A percentile compares a stretch with the other conserved stretches of the same genome.
Evolutionary conservation across 2,329 filamentous ascomycete genomes (phyloP).

Genomic region (Nannizziopsis barbatae): DNA sequence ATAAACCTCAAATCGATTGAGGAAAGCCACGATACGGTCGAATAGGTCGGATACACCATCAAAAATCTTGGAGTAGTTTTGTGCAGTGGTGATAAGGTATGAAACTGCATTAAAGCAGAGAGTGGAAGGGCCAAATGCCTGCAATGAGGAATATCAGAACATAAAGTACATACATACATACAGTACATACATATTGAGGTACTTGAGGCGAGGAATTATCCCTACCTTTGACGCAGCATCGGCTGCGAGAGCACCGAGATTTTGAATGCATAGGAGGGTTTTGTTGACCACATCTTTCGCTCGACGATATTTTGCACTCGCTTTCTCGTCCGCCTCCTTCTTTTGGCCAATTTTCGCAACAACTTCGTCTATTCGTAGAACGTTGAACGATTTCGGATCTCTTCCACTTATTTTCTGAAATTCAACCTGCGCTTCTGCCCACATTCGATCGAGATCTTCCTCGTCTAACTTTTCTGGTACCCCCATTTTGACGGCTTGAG

Average conservation of each 20-base stretch:
- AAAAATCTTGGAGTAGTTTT: constrained; percentile 24
- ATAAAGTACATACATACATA: not conserved
- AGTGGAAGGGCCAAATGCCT: constrained; percentile 21
- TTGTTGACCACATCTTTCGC: constrained; percentile 20
- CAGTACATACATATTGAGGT: not conserved
- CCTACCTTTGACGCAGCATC: constrained; percentile 22
- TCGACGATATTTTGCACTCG: constrained; percentile 17
- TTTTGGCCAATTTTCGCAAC: constrained; percentile 18
- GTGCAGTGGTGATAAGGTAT: constrained; percentile 21
- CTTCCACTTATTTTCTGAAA: constrained; percentile 14
- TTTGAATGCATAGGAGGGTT: constrained; percentile 19
- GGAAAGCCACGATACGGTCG: constrained; percentile 20
- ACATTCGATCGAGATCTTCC: constrained; percentile 14
- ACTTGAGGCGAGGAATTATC: not conserved
- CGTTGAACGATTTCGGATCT: constrained; percentile 17
- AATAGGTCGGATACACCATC: constrained; percentile 21
- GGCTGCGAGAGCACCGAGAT: constrained; percentile 19
- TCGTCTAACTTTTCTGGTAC: constrained; percentile 6
- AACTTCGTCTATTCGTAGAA: constrained; percentile 18
- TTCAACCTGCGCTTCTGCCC: constrained; percentile 14
- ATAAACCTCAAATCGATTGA: constrained; percentile 22
- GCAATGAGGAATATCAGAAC: not conserved
- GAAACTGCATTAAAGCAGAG: constrained; percentile 25
- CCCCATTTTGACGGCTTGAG: constrained; percentile 3
- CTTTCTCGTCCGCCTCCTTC: constrained; percentile 20